These are phyloP conservation scores for Rhizopus delemar DNA, from an alignment of 371 early-diverging fungal genomes.

Conservation along the genomic window DNA sequence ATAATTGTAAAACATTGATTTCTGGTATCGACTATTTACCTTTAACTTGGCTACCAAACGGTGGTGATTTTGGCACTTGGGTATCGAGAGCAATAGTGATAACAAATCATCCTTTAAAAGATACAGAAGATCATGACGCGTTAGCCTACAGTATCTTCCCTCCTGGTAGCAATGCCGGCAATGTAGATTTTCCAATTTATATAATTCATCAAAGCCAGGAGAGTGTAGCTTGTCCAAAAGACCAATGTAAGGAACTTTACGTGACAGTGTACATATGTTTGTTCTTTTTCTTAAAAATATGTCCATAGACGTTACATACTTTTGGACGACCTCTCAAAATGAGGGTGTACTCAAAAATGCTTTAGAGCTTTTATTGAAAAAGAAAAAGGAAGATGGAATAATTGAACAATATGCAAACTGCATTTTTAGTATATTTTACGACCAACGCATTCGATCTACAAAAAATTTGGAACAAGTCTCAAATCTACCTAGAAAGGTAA, in stretches of 20 bases:
- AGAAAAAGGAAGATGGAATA: not conserved
- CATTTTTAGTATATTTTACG: conserved; percentile 46
- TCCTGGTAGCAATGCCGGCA: conserved; percentile 41
- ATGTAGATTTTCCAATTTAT: conserved; percentile 49
- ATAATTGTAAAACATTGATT: conserved; percentile 51
- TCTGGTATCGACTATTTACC: conserved; percentile 56
- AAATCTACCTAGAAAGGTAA: conserved; percentile 49
- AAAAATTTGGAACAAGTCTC: conserved; percentile 18
- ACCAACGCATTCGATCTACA: conserved; percentile 44
- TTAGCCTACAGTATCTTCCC: conserved; percentile 64
- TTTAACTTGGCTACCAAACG: conserved; percentile 37
- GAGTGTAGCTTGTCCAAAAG: conserved; percentile 64
- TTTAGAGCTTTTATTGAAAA: conserved; percentile 30
- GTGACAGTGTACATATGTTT: not conserved
- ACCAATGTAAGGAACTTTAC: conserved; percentile 52
- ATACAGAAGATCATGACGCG: conserved; percentile 29
- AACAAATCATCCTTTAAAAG: conserved; percentile 38
- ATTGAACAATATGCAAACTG: conserved; percentile 6
- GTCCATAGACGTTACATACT: conserved; percentile 30
- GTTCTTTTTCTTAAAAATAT: not conserved
- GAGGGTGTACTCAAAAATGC: conserved; percentile 26
- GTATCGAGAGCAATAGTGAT: conserved; percentile 56
- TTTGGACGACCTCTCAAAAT: conserved; percentile 35
- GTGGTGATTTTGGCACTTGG: conserved; percentile 36
- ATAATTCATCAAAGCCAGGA: conserved; percentile 61